Evolutionary conservation across 1,284 basidiomycete species (phyloP).

Genomic region (Phenoliferia sp.): DNA sequence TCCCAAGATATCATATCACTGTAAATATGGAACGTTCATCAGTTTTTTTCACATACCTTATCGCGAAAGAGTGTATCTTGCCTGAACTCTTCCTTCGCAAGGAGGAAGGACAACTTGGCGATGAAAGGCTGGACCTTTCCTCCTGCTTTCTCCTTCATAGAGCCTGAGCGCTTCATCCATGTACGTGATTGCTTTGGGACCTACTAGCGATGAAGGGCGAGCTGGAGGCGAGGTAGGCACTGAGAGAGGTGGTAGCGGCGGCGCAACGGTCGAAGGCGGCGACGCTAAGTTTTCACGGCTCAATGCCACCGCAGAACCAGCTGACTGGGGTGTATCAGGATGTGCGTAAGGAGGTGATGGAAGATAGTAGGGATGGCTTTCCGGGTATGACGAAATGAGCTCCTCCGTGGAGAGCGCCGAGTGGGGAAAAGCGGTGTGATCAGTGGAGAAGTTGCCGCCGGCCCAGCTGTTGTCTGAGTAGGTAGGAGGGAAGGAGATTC

Average conservation of each 20-base stretch:
- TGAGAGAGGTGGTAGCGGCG: not conserved
- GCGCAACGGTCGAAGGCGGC: not conserved
- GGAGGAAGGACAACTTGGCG: not conserved
- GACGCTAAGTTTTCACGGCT: not conserved
- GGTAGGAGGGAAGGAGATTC: no score
- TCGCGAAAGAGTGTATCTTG: not conserved
- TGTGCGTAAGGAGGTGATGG: not conserved
- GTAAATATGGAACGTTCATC: not conserved
- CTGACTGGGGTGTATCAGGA: not conserved
- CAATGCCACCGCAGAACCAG: not conserved
- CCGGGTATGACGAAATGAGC: no score
- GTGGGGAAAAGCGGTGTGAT: no score
- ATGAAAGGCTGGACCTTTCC: not conserved
- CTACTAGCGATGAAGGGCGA: not conserved
- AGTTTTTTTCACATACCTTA: not conserved
- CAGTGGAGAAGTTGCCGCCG: no score
- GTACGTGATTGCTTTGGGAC: not conserved
- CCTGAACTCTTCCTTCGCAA: not conserved
- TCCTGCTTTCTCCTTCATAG: not conserved
- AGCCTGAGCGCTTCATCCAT: not conserved
- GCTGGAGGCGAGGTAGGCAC: not conserved
- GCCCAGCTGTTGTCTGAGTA: no score
- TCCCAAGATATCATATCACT: not conserved
- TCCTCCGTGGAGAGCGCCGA: no score
- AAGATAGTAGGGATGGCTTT: not conserved